Conservation (phyloP, 1,284 basidiomycete genomes). For the Trichosporon coremiiforme region DNA sequence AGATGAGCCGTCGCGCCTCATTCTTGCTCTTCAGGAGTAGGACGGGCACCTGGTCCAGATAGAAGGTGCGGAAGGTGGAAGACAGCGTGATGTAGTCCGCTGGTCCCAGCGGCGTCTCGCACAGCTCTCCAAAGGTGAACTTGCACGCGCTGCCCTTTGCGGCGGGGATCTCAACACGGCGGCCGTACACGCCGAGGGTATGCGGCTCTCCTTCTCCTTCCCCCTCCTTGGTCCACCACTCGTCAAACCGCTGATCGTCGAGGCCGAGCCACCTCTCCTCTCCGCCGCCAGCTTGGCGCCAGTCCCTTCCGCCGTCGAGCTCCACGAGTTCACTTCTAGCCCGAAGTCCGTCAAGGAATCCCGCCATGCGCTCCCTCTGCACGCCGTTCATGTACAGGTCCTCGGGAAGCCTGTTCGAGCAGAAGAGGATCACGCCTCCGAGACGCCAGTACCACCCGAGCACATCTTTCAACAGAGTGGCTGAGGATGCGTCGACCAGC, state of each 20-base stretch:
- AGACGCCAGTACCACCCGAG: constrained; percentile 74
- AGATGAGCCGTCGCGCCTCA: constrained; percentile 70
- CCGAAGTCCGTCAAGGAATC: constrained; percentile 68
- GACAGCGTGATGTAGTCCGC: constrained; percentile 71
- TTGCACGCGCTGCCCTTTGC: constrained; percentile 58
- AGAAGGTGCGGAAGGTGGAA: constrained; percentile 63
- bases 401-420: constrained; percentile 66
- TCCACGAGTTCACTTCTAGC: constrained; percentile 65
- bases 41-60: constrained; percentile 65
- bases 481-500: constrained; percentile 69
- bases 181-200: constrained; percentile 60
- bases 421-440: constrained; percentile 67
- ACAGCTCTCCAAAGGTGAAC: constrained; percentile 67
- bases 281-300: constrained; percentile 40
- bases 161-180: constrained; percentile 61
- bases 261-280: constrained; percentile 37
- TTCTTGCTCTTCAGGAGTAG: constrained; percentile 65
- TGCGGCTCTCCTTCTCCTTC: constrained; percentile 26
- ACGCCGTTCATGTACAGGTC: constrained; percentile 72
- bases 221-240: constrained; percentile 41
- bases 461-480: constrained; percentile 68
- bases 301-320: constrained; percentile 61
- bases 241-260: constrained; percentile 47
- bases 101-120: constrained; percentile 67
- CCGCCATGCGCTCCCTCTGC: constrained; percentile 65